phyloP scores from a whole-genome alignment of 2,329 filamentous ascomycete species.

The Colletotrichum coccodes region DNA sequence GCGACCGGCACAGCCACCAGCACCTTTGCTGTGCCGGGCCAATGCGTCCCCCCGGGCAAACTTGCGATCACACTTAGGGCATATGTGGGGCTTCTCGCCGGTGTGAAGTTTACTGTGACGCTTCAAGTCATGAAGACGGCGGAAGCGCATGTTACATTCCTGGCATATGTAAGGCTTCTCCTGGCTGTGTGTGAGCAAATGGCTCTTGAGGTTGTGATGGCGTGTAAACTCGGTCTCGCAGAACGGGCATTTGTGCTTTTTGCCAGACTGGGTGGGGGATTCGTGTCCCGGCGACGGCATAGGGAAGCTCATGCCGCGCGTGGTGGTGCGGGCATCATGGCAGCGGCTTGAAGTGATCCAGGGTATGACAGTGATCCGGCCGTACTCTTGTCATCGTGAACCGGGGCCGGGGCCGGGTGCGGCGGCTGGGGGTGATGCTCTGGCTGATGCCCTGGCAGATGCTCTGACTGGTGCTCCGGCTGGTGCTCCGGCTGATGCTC shows the following conservation, averaged over 20 bases:
- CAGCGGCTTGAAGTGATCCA: constrained; percentile 56
- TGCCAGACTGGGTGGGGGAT: constrained; percentile 68
- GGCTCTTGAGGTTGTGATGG: constrained; percentile 97
- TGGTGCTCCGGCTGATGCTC: constrained; percentile 53
- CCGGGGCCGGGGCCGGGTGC: constrained; percentile 54
- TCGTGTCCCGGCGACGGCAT: constrained; percentile 57
- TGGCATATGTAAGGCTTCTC: constrained; percentile 97
- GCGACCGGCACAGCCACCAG: constrained; percentile 92
- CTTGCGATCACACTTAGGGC: constrained; percentile 91
- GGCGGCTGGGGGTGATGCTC: constrained; percentile 50
- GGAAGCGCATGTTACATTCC: constrained; percentile 92
- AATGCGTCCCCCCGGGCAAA: constrained; percentile 96
- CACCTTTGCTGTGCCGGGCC: constrained; percentile 93
- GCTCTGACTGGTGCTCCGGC: not conserved
- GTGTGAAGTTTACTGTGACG: constrained; percentile 97
- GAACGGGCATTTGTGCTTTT: constrained; percentile 96
- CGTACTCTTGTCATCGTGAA: constrained; percentile 62
- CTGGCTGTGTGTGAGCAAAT: constrained; percentile 96
- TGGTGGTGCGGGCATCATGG: constrained; percentile 55
- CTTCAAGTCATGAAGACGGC: constrained; percentile 93
- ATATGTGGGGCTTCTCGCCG: constrained; percentile 94
- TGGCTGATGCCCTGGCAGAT: constrained; percentile 46
- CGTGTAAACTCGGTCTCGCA: constrained; percentile 97
- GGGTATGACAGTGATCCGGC: constrained; percentile 65
- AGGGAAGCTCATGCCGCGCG: constrained; percentile 67